phyloP scores from a whole-genome alignment of 2,329 filamentous ascomycete genomes.

The Phialocephala sp. region DNA sequence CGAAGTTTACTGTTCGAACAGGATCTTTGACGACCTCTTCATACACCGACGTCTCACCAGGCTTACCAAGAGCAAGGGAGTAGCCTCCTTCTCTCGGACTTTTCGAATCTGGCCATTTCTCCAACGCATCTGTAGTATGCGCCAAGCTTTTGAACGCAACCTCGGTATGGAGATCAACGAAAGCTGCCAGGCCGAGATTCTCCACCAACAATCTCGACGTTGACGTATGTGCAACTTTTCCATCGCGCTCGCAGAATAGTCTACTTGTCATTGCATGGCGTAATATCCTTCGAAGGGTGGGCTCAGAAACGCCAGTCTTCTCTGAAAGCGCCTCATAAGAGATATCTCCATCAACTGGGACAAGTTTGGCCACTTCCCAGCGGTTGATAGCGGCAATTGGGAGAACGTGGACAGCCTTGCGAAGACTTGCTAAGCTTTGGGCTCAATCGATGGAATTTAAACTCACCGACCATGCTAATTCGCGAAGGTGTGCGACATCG shows the following conservation, averaged over 20 bases:
- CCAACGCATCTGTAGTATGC: conserved; percentile 10
- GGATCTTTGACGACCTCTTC: conserved; percentile 18
- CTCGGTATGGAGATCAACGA: conserved; percentile 14
- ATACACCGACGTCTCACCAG: conserved; percentile 17
- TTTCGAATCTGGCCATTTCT: conserved; percentile 19
- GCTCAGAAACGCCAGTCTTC: conserved; percentile 4
- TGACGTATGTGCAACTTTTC: conserved; percentile 7
- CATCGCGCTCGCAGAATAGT: conserved; percentile 10
- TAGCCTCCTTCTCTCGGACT: conserved; percentile 18
- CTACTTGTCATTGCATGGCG: conserved; percentile 16
- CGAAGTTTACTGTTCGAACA: conserved; percentile 7
- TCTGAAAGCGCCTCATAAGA: conserved; percentile 10
- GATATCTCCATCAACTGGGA: conserved; percentile 9
- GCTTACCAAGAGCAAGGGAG: conserved; percentile 9
- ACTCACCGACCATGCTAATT: conserved; percentile 17
- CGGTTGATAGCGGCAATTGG: conserved; percentile 15
- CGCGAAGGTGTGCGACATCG: conserved; percentile 13
- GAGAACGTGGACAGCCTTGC: conserved; percentile 2
- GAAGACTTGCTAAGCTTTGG: neutral
- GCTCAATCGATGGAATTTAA: neutral
- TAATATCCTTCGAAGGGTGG: neutral
- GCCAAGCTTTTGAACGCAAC: conserved; percentile 9
- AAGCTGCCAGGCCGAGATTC: conserved; percentile 4
- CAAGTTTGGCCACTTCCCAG: conserved; percentile 8
- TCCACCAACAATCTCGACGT: conserved; percentile 8